These are phyloP conservation scores for Termitomyces titanicus DNA, from an alignment of 768 basidiomycete genomes.

Conservation along the genomic window DNA sequence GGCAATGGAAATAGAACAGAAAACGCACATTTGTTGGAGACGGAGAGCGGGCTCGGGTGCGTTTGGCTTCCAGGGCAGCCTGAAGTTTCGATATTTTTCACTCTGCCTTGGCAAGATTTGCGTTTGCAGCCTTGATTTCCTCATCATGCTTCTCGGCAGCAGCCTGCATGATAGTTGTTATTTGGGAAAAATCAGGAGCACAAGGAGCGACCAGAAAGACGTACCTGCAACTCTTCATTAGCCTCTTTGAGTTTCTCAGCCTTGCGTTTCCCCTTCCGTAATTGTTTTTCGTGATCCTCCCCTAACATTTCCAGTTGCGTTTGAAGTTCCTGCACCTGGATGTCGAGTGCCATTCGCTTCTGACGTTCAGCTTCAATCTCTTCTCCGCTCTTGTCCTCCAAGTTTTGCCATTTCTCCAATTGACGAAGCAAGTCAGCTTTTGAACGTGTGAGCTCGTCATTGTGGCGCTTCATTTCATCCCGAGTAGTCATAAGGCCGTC, in stretches of 20 bases:
- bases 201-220: constrained; percentile 1
- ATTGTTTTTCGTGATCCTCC: constrained; percentile 29
- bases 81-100: constrained; percentile 44
- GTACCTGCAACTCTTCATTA: constrained; percentile 45
- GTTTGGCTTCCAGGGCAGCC: constrained; percentile 37
- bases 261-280: constrained; percentile 41
- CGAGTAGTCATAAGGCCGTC: constrained; percentile 52
- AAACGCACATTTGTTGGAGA: constrained; percentile 20
- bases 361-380: constrained; percentile 55
- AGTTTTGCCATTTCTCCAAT: constrained; percentile 62
- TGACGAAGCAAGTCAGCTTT: constrained; percentile 57
- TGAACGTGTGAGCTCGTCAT: constrained; percentile 56
- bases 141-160: constrained; percentile 33
- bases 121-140: constrained; percentile 31
- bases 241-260: constrained; percentile 39
- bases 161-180: no score
- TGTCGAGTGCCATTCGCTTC: constrained; percentile 53
- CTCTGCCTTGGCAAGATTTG: constrained; percentile 33
- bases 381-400: constrained; percentile 62
- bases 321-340: constrained; percentile 46
- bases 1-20: not conserved
- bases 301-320: constrained; percentile 30
- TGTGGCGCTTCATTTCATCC: constrained; percentile 50
- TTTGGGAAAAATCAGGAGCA: no score
- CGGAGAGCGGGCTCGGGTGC: constrained; percentile 27